phyloP scores from a whole-genome alignment of 495 filamentous ascomycete species.

The Penicillium canariense region DNA sequence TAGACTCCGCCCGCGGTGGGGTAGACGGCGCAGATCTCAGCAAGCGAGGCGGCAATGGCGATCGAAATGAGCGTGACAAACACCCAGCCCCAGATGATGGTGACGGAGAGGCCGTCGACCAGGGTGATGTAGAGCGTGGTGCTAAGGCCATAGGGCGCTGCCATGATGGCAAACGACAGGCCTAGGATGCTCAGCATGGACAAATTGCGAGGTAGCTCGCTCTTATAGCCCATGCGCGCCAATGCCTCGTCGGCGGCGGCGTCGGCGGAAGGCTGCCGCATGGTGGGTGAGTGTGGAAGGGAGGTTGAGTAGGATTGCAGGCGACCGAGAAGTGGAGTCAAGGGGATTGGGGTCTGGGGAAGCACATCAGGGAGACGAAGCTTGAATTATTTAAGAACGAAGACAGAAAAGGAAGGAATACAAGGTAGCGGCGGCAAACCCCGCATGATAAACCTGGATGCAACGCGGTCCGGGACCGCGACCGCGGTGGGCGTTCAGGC shows the following conservation, averaged over 20 bases:
- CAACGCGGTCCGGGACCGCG: conserved; percentile 30
- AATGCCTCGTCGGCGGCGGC: conserved; percentile 52
- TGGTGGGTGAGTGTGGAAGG: not conserved
- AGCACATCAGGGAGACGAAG: conserved; percentile 1
- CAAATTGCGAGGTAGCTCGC: conserved; percentile 58
- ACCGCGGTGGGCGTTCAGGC: conserved; percentile 14
- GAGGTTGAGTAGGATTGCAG: not conserved
- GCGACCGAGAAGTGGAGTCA: not conserved
- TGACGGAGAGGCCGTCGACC: conserved; percentile 61
- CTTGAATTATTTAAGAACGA: conserved; percentile 15
- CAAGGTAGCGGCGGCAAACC: conserved; percentile 8
- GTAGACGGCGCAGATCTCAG: conserved; percentile 74
- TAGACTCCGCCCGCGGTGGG: conserved; percentile 70
- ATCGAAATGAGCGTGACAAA: conserved; percentile 68
- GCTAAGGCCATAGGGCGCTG: conserved; percentile 63
- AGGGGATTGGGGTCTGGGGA: conserved; percentile 9
- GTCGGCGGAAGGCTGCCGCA: conserved; percentile 29
- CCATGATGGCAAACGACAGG: conserved; percentile 58
- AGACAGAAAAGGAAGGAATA: not conserved
- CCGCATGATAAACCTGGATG: conserved; percentile 23
- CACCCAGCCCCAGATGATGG: conserved; percentile 69
- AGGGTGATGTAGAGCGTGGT: conserved; percentile 71
- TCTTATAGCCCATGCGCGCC: conserved; percentile 62
- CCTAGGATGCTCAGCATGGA: conserved; percentile 66
- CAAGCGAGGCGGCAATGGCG: conserved; percentile 67